Base-by-base conservation (phyloP, 1,284 basidiomycete genomes). In the Volvariella surrecta region DNA sequence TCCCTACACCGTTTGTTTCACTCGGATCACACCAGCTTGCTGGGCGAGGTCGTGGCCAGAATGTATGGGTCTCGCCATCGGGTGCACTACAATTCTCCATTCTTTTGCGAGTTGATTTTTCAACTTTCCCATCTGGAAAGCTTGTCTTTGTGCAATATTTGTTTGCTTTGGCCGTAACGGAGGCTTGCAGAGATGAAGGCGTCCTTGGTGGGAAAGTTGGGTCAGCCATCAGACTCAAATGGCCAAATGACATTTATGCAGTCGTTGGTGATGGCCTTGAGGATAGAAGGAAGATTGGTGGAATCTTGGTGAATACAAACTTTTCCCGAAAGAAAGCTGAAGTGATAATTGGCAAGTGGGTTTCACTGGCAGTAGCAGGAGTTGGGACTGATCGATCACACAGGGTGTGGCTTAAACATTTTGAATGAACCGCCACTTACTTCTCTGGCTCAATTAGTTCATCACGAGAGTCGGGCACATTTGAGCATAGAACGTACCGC, bases 121-220 rank as follows among this genome's bases (percentile, higher is more conserved):
- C 71, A 0, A 52, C 60, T 0, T 63, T 90, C 45, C 79, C 81
- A 3, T 70, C 81, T 2, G 68, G 71, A 24, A 82, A 81, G 46
- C 73, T 97, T 34, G 91, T 98, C 11, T 96, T 99, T 56, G 67
- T 95, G n/a, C 96, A 99, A 58, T 99, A 99, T 58, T 74, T 99
- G 0, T 87, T 88, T 47, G 89, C 86, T 0, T 67, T 99, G 21
- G 90, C 94, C 0, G 82, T 98, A n/a, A 79, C 83, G 2, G 86
- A 94, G 54, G 92, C 90, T 0, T 84, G 88, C 50, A 66, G 77
- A 1, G 68, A 74, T 22, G 60, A 65, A 10, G 59, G 50, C 3
- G 67, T 80, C 7, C 65, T 88, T 1, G 81, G 64, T n/a, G n/a
- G n/a, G 34, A 61, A 59, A 19, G 68, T 68, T 48, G 85, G 81